Evolutionary conservation across 1,139 yeast genomes (phyloP), one percentile per base, ranked within the genome.

Genomic region (Kodamaea sp.): DNA sequence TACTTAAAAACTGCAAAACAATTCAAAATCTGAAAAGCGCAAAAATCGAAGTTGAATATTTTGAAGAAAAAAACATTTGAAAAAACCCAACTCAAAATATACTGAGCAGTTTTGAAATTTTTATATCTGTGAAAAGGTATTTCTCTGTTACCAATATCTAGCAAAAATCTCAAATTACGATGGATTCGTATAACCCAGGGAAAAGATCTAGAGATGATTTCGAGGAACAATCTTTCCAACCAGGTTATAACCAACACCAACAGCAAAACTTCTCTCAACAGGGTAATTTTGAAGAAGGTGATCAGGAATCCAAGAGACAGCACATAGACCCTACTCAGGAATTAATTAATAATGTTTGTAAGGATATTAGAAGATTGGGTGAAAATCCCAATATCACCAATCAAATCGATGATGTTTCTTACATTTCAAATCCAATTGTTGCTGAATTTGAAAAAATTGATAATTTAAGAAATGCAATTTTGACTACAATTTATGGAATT

Each of bases 371-470:
- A 46, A 72, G 84, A 15, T 65, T 83, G 35, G 90, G 90, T 22
- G 90, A 83, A 53, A 73, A 79, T 39, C 62, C 75, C 11, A 75
- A 77, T 53, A 62, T 75, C 20, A 62, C 53, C 25, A 65, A 63
- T 44, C 81, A 80, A 43, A 71, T 76, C 27, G 84, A 79, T 47
- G 89, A 82, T 58, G 75, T 86, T 33, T 78, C 84, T 37, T 79
- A 80, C 57, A 79, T 73, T 58, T 75, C 79, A 45, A 79, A 69
- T 44, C 90, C 84, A 10, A 80, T 80, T 31, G 79, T 79, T 34
- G 80, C 79, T 27, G 89, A 82, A 51, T 79, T 82, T 49, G 88
- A 79, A 48, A 75, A 74, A 43, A 84, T 82, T 42, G 83, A 79
- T 46, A 73, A 73, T 40, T 75, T 83, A 46, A 73, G 88, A 43